Base-by-base conservation (phyloP, 1,139 yeast species). In the Suhomyces guaymorum region DNA sequence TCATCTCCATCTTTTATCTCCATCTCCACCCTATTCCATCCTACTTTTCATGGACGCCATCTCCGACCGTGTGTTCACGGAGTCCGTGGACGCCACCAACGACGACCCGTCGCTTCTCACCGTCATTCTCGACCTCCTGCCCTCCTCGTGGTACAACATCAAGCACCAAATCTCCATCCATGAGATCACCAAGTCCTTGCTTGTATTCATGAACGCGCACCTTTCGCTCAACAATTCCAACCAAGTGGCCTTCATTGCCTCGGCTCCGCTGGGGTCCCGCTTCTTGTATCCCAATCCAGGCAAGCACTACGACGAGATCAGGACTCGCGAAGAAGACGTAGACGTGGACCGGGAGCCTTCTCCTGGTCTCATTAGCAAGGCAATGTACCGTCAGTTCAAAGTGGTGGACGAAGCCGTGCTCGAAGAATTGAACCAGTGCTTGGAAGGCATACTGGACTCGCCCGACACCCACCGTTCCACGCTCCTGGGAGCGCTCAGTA, bases 331-430 rank as follows among this genome's bases (percentile, higher is more conserved):
- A 14, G 33, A 21, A 5, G 42, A 34, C n/a, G 39, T 36, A 5
- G 42, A 34, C n/a, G 39, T 36, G 19, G 44, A 39, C 21, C 28
- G 35, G 12, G 44, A 42, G 16, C 38, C 38, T 3, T 28, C 49
- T 5, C 51, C 59, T 3, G 44, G 54, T 6, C 49, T 55, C 26
- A 52, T 66, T 31, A 49, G 57, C 41, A 47, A 55, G 46, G 61
- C 63, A 39, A 88, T 92, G 89, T 90, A 92, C 55, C 66, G 96
- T 46, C 95, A 88, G 55, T 92, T 92, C 52, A 72, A 86, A 43
- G 72, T 79, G 32, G 84, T 92, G 23, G 95, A 90, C 55, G 94
- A 87, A 37, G 68, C 81, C 0, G 82, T 90, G 2, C 57, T 88
- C n/a, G 72, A 72, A 26, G 81, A 80, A 37, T 57, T 90, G 24